phyloP scores from a whole-genome alignment of 129 eudicot genomes.

The Mikania micrantha region DNA sequence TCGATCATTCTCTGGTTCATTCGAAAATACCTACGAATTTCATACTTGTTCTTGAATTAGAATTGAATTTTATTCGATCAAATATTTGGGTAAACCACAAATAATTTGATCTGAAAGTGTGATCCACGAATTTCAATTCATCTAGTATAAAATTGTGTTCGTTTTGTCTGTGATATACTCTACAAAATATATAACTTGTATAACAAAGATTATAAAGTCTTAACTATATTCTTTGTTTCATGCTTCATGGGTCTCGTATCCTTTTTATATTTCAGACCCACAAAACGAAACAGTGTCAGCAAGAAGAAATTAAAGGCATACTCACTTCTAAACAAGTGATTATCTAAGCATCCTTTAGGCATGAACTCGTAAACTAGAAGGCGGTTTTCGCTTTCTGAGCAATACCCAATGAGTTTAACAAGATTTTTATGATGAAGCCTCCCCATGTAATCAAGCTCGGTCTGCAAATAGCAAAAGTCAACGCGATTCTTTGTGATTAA shows the following conservation, averaged over 20 bases:
- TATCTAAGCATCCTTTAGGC: slow-evolving; percentile 73
- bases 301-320: slow-evolving; percentile 3
- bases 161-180: too few species aligned
- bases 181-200: not conserved
- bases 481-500: not conserved
- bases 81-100: too few species aligned
- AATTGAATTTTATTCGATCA: too few species aligned
- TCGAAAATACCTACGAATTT: too few species aligned
- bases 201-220: not conserved
- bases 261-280: not conserved
- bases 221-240: not conserved
- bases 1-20: too few species aligned
- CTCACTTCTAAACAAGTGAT: slow-evolving; percentile 68
- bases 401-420: slow-evolving; percentile 67
- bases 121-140: too few species aligned
- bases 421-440: slow-evolving; percentile 58
- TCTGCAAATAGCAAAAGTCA: slow-evolving; percentile 28
- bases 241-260: not conserved
- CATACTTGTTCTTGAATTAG: too few species aligned
- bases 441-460: slow-evolving; percentile 63
- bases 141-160: too few species aligned
- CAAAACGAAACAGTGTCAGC: not conserved
- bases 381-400: slow-evolving; percentile 52
- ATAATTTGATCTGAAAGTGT: too few species aligned
- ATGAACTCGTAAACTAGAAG: slow-evolving; percentile 64